These are phyloP conservation scores for Mucor saturninus DNA, from an alignment of 371 early-diverging fungal species.

Conservation along the genomic window DNA sequence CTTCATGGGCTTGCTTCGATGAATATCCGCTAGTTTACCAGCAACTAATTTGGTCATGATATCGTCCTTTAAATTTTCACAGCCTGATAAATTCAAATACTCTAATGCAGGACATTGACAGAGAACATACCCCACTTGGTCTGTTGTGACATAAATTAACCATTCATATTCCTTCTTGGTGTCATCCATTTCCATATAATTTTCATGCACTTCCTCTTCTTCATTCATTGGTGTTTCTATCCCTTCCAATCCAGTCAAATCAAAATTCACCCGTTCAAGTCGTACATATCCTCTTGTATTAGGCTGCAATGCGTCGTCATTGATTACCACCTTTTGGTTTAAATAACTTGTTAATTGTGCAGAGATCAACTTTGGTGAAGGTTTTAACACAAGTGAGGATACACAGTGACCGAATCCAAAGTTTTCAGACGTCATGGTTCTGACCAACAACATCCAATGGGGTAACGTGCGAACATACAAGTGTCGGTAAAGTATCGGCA, in stretches of 20 bases:
- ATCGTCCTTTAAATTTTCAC: constrained; percentile 32
- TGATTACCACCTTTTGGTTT: constrained; percentile 19
- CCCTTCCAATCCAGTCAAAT: constrained; percentile 40
- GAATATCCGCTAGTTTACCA: not conserved
- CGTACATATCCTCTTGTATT: constrained; percentile 34
- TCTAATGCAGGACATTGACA: constrained; percentile 24
- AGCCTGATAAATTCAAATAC: constrained; percentile 40
- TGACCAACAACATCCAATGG: constrained; percentile 35
- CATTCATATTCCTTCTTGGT: constrained; percentile 48
- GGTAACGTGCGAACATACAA: constrained; percentile 36
- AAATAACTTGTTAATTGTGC: constrained; percentile 24
- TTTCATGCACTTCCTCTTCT: constrained; percentile 2
- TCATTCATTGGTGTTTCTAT: constrained; percentile 17
- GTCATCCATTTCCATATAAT: constrained; percentile 42
- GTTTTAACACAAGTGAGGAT: constrained; percentile 32
- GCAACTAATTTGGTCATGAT: constrained; percentile 16
- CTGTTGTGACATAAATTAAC: constrained; percentile 29
- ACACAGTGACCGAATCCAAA: constrained; percentile 26
- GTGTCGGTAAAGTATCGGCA: constrained; percentile 40
- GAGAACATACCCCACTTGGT: constrained; percentile 25
- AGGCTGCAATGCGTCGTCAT: constrained; percentile 26
- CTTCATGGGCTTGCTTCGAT: constrained; percentile 3
- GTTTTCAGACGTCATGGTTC: constrained; percentile 8
- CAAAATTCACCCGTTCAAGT: constrained; percentile 29
- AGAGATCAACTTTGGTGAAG: constrained; percentile 39